A percentile compares a stretch with the other conserved stretches of the same genome.
phyloP scores from a whole-genome alignment of 2,329 filamentous ascomycete species.

The Ascosphaera apis region DNA sequence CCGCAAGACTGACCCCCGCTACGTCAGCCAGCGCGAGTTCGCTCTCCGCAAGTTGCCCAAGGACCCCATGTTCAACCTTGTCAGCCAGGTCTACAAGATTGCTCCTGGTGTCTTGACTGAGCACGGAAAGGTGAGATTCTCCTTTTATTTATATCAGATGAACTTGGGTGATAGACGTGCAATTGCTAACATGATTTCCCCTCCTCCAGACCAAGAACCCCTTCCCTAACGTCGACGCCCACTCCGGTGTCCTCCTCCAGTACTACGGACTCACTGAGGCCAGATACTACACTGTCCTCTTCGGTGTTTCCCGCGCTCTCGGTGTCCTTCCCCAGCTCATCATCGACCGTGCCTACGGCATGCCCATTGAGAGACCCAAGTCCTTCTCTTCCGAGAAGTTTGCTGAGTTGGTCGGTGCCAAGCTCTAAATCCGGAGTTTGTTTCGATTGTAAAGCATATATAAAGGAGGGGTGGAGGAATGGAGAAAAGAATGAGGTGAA shows the following conservation, averaged over 20 bases:
- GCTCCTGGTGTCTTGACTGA: conserved; percentile 91
- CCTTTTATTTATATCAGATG: no score
- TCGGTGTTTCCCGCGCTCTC: conserved; percentile 93
- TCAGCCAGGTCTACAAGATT: conserved; percentile 99
- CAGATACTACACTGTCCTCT: conserved; percentile 99
- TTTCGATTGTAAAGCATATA: no score
- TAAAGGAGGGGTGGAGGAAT: no score
- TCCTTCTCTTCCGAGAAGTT: conserved; percentile 95
- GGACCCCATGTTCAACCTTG: conserved; percentile 99
- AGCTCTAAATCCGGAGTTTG: conserved; percentile 74
- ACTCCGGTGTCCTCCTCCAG: conserved; percentile 97
- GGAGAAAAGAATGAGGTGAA: no score
- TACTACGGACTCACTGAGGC: conserved; percentile 98
- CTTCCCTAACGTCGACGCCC: conserved; percentile 81
- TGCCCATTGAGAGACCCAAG: conserved; percentile 97
- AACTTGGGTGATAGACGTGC: background rate
- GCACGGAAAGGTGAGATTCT: conserved; percentile 60
- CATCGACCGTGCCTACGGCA: conserved; percentile 92
- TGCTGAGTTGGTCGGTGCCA: conserved; percentile 74
- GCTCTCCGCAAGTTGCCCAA: conserved; percentile 81
- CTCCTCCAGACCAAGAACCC: conserved; percentile 71
- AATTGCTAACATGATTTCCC: background rate
- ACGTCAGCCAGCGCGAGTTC: conserved; percentile 95
- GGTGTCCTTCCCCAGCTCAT: conserved; percentile 98
- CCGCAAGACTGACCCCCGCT: conserved; percentile 98